Base-by-base conservation (phyloP, 164 flowering plant species). In the Cinnamomum chago region DNA sequence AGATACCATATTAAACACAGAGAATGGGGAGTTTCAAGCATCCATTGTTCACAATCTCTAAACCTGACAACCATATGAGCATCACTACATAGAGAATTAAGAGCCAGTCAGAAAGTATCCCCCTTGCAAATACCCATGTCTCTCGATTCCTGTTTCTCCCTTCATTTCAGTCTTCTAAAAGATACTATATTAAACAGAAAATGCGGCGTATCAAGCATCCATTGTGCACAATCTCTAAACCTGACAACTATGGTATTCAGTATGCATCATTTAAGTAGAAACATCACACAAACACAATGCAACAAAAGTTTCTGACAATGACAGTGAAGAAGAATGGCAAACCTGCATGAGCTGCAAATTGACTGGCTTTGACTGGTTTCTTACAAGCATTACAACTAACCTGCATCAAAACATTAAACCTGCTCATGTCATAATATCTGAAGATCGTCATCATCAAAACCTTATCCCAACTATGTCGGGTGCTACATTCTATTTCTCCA, bases 311-410 rank as follows among this genome's bases (percentile, higher is more conserved):
- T 67, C 69, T 67, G 33, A 67, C 28, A 40, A 70, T 27, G 9
- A 52, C 2, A 62, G 1, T 9, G 47, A 30, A 58, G 20, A 40
- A 47, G 71, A 67, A 51, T 28, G n/a, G 30, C 76, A 60, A 68
- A 93, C 97, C 98, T 93, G 96, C 86, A 88, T 93, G 98, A 71
- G 84, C 81, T 60, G 90, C 88, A 81, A 83, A 93, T 75, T 90
- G 96, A 74, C 94, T 91, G 75, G 86, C 86, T 86, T 86, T 93
- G 77, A 93, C 79, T 72, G 96, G 92, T 79, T 86, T 93, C 84
- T 85, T 91, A 81, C 98, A 93, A 74, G 88, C 85, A 80, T 89
- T 90, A 88, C 98, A 93, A 75, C 88, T 83, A 51, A 93, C 96
- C 98, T 93, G 70, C 77, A 82, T 30, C 80, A 68, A 51, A 65